Evolutionary conservation across 2,329 filamentous ascomycete genomes (phyloP).

Genomic region (Moelleriella libera): DNA sequence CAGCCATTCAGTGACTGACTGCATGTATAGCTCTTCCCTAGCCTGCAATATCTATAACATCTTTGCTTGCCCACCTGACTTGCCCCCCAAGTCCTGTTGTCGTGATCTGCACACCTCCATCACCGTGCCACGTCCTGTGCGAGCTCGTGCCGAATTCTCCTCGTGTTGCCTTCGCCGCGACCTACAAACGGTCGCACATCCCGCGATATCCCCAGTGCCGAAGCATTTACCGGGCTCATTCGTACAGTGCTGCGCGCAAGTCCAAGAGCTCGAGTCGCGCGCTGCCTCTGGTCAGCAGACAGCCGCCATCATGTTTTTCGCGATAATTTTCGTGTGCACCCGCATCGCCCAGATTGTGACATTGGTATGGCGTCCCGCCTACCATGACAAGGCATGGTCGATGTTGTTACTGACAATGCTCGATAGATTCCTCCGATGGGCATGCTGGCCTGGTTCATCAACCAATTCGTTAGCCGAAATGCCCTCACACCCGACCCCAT

Average conservation of each 20-base stretch:
- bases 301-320: conserved; percentile 41
- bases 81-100: not conserved
- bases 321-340: conserved; percentile 47
- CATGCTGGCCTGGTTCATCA: conserved; percentile 53
- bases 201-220: too few species aligned
- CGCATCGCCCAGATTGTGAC: conserved; percentile 49
- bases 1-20: not conserved
- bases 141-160: too few species aligned
- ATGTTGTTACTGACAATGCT: not conserved
- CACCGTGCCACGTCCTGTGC: not conserved
- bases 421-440: conserved; percentile 47
- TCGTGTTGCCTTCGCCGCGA: too few species aligned
- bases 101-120: not conserved
- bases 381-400: too few species aligned
- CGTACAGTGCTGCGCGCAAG: too few species aligned
- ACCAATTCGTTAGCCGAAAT: conserved; percentile 42
- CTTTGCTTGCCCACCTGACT: not conserved
- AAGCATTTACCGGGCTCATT: too few species aligned
- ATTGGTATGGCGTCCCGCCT: conserved; percentile 28
- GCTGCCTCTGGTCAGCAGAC: not conserved
- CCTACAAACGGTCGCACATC: too few species aligned
- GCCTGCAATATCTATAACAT: not conserved
- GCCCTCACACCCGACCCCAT: conserved; percentile 46
- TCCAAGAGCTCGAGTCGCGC: not conserved
- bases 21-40: not conserved